Conservation (phyloP, 2,329 filamentous ascomycete species). For the Fusarium azukiicola region DNA sequence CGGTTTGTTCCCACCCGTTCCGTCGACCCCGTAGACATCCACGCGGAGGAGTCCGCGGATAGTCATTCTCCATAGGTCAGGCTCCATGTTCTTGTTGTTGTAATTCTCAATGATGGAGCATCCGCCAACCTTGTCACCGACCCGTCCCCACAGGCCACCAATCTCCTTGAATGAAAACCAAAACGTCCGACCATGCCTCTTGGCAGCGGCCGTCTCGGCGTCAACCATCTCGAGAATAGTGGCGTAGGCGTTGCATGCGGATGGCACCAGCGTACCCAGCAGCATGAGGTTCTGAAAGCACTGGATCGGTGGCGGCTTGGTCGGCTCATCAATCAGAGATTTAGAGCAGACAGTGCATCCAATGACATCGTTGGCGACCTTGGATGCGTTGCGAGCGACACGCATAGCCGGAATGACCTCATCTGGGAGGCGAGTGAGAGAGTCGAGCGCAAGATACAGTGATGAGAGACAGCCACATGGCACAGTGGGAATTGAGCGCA, state of each 20-base stretch:
- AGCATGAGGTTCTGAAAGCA: conserved; percentile 80
- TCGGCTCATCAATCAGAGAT: conserved; percentile 59
- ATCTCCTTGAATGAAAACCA: conserved; percentile 69
- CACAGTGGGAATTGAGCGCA: conserved; percentile 55
- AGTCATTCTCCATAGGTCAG: conserved; percentile 74
- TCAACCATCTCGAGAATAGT: conserved; percentile 77
- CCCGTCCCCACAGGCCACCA: conserved; percentile 71
- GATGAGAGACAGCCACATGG: conserved; percentile 72
- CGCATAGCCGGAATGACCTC: conserved; percentile 71
- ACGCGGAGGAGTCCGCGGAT: conserved; percentile 76
- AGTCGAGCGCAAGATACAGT: conserved; percentile 73
- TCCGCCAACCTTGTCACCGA: conserved; percentile 50
- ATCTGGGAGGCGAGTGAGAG: conserved; percentile 69
- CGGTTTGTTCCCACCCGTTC: conserved; percentile 38
- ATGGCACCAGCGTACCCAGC: conserved; percentile 77
- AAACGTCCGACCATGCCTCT: conserved; percentile 64
- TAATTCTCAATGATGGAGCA: conserved; percentile 59
- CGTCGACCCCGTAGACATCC: conserved; percentile 77
- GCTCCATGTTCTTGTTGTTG: conserved; percentile 70
- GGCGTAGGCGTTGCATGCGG: conserved; percentile 78
- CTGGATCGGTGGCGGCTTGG: conserved; percentile 67
- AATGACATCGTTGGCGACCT: conserved; percentile 73
- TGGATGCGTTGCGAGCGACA: conserved; percentile 70
- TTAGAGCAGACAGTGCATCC: conserved; percentile 73
- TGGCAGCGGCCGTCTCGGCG: conserved; percentile 69